Conservation (phyloP, 108 stramenopile species). For the Licmophora abbreviata region DNA sequence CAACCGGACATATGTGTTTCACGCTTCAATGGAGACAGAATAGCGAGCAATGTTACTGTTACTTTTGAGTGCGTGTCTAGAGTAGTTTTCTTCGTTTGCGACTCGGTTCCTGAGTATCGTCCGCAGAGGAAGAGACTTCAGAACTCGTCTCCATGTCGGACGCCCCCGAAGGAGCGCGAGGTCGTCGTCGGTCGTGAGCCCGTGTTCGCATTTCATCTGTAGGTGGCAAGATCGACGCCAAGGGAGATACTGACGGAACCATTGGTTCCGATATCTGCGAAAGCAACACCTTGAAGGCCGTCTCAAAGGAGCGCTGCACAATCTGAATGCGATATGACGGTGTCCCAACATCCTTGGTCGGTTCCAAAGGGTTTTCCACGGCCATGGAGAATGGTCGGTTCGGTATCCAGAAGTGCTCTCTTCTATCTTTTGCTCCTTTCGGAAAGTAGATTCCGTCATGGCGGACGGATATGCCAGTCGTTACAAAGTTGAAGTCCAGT, state of each 20-base stretch:
- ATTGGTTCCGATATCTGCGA: slow-evolving; percentile 56
- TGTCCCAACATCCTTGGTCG: slow-evolving; percentile 67
- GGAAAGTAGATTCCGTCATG: slow-evolving; percentile 85
- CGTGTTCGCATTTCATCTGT: slow-evolving; percentile 64
- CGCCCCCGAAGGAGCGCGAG: not conserved
- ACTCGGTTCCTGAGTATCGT: too few relatives aligned
- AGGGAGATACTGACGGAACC: slow-evolving; percentile 42
- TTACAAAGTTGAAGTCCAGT: slow-evolving; percentile 82
- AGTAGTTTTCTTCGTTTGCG: too few relatives aligned
- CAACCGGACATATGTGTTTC: slow-evolving; percentile 47
- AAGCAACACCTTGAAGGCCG: slow-evolving; percentile 62
- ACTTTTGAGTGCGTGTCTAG: too few relatives aligned
- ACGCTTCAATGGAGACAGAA: slow-evolving; percentile 33
- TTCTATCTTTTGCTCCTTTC: slow-evolving; percentile 53
- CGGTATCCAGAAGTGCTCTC: slow-evolving; percentile 51
- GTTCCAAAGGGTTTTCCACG: slow-evolving; percentile 88
- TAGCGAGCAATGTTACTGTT: too few relatives aligned
- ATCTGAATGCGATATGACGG: slow-evolving; percentile 66
- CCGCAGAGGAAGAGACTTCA: too few relatives aligned
- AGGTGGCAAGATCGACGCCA: slow-evolving; percentile 61
- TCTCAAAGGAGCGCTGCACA: slow-evolving; percentile 75
- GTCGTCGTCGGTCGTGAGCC: slow-evolving; percentile 6
- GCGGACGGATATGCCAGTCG: slow-evolving; percentile 76
- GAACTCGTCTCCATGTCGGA: not conserved
- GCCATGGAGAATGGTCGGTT: slow-evolving; percentile 54